Evolutionary conservation across 1,284 basidiomycete genomes (phyloP).

Genomic region (Heterobasidion parviporum): DNA sequence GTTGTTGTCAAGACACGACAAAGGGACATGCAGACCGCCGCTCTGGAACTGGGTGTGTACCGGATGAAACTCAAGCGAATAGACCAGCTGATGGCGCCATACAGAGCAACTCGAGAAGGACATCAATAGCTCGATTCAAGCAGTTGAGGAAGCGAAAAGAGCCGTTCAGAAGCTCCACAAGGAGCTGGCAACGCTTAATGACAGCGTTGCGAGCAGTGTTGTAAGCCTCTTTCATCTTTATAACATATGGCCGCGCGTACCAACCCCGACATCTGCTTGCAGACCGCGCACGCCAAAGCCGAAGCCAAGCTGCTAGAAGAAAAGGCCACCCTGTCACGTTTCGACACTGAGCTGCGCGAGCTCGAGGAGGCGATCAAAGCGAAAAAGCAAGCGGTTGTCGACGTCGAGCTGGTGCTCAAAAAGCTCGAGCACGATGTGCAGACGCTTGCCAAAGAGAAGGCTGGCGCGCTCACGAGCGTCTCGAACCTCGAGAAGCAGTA

Average conservation of each 20-base stretch:
- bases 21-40: constrained; percentile 83
- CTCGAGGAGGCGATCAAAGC: constrained; percentile 77
- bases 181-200: constrained; percentile 56
- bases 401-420: constrained; percentile 67
- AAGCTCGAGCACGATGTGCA: constrained; percentile 46
- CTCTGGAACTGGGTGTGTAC: constrained; percentile 76
- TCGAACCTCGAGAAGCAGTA: constrained; percentile 71
- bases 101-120: constrained; percentile 83
- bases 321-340: constrained; percentile 77
- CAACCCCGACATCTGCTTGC: constrained; percentile 1
- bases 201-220: constrained; percentile 45
- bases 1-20: constrained; percentile 80
- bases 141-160: constrained; percentile 53
- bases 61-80: not conserved
- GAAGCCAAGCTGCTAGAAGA: constrained; percentile 76
- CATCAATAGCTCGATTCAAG: constrained; percentile 50
- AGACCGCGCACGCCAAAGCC: constrained; percentile 57
- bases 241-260: not conserved
- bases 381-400: constrained; percentile 70
- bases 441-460: constrained; percentile 45
- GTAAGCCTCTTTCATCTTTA: constrained; percentile 26
- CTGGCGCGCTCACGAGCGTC: constrained; percentile 34
- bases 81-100: not conserved
- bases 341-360: constrained; percentile 81
- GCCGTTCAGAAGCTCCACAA: constrained; percentile 53